Conservation (phyloP, 257 asterid genomes). For the Linderniella brevidens region DNA sequence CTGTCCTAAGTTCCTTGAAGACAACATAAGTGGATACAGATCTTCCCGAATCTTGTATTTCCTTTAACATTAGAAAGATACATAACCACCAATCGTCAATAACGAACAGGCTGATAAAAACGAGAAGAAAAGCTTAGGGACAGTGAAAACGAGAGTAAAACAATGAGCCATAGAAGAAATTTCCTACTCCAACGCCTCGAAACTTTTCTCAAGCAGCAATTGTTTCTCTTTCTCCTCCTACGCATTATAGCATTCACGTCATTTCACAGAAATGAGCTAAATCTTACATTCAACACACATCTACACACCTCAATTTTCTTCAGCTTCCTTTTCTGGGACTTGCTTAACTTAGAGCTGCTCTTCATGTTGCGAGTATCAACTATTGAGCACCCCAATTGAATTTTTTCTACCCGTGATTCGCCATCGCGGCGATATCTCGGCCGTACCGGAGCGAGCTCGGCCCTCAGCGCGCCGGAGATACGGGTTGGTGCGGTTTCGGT, state of each 20-base stretch:
- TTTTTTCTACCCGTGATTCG: too few relatives aligned
- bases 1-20: conserved; percentile 83
- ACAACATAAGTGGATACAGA: conserved; percentile 74
- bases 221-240: conserved; percentile 86
- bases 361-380: too few relatives aligned
- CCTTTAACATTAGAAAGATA: conserved; percentile 26
- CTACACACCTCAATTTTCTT: conserved; percentile 61
- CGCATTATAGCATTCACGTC: conserved; percentile 10
- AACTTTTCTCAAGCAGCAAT: conserved; percentile 44
- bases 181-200: conserved; percentile 58
- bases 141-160: conserved; percentile 2
- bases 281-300: background rate
- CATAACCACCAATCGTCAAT: conserved; percentile 10
- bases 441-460: too few relatives aligned
- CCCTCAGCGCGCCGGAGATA: too few relatives aligned
- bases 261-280: conserved; percentile 3
- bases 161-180: background rate
- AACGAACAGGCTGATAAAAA: conserved; percentile 5
- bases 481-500: too few relatives aligned
- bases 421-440: too few relatives aligned
- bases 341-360: conserved; percentile 23
- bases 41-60: conserved; percentile 60
- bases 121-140: conserved; percentile 1
- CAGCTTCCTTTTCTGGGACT: conserved; percentile 66
- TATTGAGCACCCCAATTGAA: too few relatives aligned